phyloP scores from a whole-genome alignment of 2,329 filamentous ascomycete species.

The Penicillium fuscoglaucum region DNA sequence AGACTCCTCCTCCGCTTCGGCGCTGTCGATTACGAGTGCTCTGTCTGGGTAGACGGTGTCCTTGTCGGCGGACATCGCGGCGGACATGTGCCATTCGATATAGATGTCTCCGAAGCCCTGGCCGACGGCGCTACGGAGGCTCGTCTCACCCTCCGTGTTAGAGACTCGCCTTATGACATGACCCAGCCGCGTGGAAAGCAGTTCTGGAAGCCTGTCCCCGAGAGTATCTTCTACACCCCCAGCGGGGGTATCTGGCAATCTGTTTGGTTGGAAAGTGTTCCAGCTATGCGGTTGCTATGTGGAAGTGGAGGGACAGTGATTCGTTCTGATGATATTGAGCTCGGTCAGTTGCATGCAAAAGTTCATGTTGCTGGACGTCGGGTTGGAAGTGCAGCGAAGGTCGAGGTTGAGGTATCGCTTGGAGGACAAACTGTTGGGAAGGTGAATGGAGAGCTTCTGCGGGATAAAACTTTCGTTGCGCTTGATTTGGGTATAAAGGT shows the following conservation, averaged over 20 bases:
- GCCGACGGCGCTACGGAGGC: constrained; percentile 22
- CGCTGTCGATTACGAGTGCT: constrained; percentile 53
- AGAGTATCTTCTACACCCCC: constrained; percentile 66
- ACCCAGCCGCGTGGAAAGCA: constrained; percentile 68
- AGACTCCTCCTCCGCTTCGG: constrained; percentile 49
- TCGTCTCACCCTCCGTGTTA: constrained; percentile 58
- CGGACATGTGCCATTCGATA: constrained; percentile 62
- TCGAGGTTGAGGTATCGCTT: constrained; percentile 58
- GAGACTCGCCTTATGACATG: constrained; percentile 64
- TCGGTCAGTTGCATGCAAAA: constrained; percentile 52
- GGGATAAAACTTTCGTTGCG: constrained; percentile 51
- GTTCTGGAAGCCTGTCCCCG: constrained; percentile 58
- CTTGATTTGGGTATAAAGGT: constrained; percentile 54
- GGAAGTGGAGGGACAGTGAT: constrained; percentile 63
- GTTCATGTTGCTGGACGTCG: constrained; percentile 49
- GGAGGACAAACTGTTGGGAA: constrained; percentile 51
- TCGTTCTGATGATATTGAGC: constrained; percentile 56
- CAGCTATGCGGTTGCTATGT: constrained; percentile 54
- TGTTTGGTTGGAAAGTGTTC: constrained; percentile 66
- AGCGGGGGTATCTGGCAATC: constrained; percentile 73
- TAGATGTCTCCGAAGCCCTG: constrained; percentile 55
- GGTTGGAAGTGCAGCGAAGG: constrained; percentile 37
- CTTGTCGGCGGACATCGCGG: constrained; percentile 56
- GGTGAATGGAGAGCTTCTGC: constrained; percentile 46
- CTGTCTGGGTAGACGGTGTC: constrained; percentile 58